These are phyloP conservation scores for Aspergillus sp. DNA, from an alignment of 2,329 filamentous ascomycete genomes.

Conservation along the genomic window DNA sequence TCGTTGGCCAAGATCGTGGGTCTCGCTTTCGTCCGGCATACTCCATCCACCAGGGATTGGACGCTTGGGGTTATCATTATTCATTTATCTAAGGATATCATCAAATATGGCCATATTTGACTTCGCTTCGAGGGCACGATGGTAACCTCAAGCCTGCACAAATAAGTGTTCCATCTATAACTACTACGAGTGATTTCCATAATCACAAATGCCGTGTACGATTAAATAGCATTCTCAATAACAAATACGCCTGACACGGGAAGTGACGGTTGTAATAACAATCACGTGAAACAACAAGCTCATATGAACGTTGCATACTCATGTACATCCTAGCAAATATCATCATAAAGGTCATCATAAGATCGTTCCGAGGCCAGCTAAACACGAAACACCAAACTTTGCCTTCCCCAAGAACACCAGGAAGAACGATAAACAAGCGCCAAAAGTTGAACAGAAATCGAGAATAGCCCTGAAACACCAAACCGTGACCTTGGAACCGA, in stretches of 20 bases:
- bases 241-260: constrained; percentile 17
- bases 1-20: not conserved
- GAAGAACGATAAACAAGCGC: constrained; percentile 19
- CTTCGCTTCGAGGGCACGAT: not conserved
- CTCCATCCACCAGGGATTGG: not conserved
- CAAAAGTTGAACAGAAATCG: constrained; percentile 11
- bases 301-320: constrained; percentile 37
- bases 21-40: not conserved
- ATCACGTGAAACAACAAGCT: constrained; percentile 26
- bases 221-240: constrained; percentile 12
- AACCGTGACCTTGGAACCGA: not conserved
- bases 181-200: not conserved
- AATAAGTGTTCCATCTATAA: not conserved
- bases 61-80: not conserved
- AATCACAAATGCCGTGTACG: not conserved
- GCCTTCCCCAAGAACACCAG: constrained; percentile 28
- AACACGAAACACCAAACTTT: constrained; percentile 26
- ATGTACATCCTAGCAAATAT: constrained; percentile 40
- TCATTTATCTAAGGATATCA: not conserved
- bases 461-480: constrained; percentile 4
- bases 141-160: not conserved
- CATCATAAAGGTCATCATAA: constrained; percentile 40
- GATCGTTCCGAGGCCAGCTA: constrained; percentile 29
- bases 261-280: constrained; percentile 14
- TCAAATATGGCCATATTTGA: not conserved